Conservation (phyloP, 371 early-diverging fungal genomes). For the Syncephalastrum contaminatum region DNA sequence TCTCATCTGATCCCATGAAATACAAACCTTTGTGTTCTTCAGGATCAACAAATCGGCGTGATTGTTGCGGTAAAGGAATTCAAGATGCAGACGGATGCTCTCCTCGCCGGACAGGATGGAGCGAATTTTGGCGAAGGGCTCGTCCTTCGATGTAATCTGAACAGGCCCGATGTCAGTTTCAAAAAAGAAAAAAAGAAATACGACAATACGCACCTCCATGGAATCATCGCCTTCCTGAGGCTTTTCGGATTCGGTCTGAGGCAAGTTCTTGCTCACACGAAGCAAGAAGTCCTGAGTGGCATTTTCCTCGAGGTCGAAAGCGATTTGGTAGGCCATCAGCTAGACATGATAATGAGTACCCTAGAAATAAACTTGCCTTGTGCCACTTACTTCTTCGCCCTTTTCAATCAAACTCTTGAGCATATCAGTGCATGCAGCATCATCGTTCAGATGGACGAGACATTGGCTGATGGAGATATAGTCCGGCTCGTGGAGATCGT, state of each 20-base stretch:
- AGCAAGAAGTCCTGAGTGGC: conserved; percentile 92
- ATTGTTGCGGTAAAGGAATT: conserved; percentile 94
- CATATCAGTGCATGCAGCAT: conserved; percentile 69
- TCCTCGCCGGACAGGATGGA: conserved; percentile 87
- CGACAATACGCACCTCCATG: conserved; percentile 42
- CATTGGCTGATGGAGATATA: conserved; percentile 91
- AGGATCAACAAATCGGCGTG: conserved; percentile 91
- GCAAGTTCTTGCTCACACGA: conserved; percentile 68
- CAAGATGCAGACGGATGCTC: conserved; percentile 87
- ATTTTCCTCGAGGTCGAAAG: conserved; percentile 93
- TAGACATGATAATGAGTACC: conserved; percentile 6
- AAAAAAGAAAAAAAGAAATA: background rate
- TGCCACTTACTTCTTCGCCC: conserved; percentile 49
- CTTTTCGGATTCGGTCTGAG: conserved; percentile 26
- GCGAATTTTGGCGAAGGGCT: conserved; percentile 54
- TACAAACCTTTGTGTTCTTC: conserved; percentile 82
- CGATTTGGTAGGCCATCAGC: conserved; percentile 95
- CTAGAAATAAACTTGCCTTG: background rate
- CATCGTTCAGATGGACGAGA: conserved; percentile 85
- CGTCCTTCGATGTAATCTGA: conserved; percentile 15
- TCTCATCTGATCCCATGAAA: background rate
- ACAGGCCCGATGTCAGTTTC: background rate
- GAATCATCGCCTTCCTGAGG: conserved; percentile 26
- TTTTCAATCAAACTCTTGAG: conserved; percentile 63
- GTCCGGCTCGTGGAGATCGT: conserved; percentile 78